phyloP scores from a whole-genome alignment of 2,329 filamentous ascomycete genomes.

The Chaetomiaceae sp. region DNA sequence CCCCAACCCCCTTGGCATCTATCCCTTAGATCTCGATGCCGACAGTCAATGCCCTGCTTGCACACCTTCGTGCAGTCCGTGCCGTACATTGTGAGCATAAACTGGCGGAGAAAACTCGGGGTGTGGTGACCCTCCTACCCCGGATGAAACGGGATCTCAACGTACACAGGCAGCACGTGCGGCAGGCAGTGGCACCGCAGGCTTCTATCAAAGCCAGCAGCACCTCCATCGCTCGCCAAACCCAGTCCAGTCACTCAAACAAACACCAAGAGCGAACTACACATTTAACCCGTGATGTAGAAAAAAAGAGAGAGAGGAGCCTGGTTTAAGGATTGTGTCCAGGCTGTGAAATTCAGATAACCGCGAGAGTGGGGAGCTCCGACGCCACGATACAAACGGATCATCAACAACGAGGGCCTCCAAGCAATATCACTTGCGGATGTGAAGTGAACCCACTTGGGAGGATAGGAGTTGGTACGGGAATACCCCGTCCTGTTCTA shows the following conservation, averaged over 20 bases:
- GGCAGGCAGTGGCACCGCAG: background rate
- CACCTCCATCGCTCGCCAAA: background rate
- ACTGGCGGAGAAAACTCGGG: background rate
- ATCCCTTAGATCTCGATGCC: background rate
- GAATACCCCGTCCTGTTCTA: too few relatives aligned
- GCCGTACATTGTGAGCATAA: background rate
- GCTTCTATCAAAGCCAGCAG: background rate
- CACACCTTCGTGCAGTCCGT: background rate
- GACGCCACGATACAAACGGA: too few relatives aligned
- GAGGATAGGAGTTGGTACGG: too few relatives aligned
- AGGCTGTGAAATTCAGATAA: too few relatives aligned
- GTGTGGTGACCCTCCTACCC: background rate
- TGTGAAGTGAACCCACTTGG: too few relatives aligned
- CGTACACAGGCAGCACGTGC: background rate
- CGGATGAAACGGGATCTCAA: background rate
- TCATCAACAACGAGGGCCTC: too few relatives aligned
- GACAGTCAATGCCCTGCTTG: background rate
- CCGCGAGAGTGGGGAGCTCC: too few relatives aligned
- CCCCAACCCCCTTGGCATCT: background rate
- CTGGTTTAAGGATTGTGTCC: too few relatives aligned
- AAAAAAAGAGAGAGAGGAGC: too few relatives aligned
- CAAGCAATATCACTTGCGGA: too few relatives aligned
- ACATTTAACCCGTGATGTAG: too few relatives aligned
- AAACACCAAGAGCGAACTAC: too few relatives aligned
- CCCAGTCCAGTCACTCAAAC: background rate